Base-by-base conservation (phyloP, 2,329 filamentous ascomycete genomes). In the Daldinia sp. region DNA sequence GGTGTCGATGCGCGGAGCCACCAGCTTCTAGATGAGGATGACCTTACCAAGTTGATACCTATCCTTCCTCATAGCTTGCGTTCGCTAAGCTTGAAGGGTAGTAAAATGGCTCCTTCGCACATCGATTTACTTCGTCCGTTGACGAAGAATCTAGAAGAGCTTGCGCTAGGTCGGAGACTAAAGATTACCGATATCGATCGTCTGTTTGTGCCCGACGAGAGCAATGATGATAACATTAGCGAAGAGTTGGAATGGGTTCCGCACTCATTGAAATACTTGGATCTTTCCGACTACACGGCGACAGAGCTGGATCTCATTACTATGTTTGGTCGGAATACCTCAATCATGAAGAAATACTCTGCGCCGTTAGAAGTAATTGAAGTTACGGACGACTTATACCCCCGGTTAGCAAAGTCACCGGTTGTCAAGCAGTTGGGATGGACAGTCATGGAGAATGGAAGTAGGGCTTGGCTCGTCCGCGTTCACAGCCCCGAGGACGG, bases 311-410 rank as follows among this genome's bases (percentile, higher is more conserved):
- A 85, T 63, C 81, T 89, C 50, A 81, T 83, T 54, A 83, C 83
- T 1, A 73, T 84, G 8, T 82, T 86, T 65, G 77, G 78, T 64
- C 83, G 78, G 45, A 75, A 79, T 19, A 85, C 82, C 68, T 77
- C 81, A 1, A 78, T 94, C 13, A 83, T 92, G 35, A 82, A 84
- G 50, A 74, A 79, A 4, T 81, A 82, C 51, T 88, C 89, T 13
- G 82, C 84, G 50, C 91, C 92, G 2, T 83, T 95, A 11, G 87
- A 91, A 68, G 92, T 94, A 27, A 82, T 95, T 51, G 92, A 95
- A 75, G 81, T 94, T 25, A 84, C 86, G 49, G 87, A 91, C 66
- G 87, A 90, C 66, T 84, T 90, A 19, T 89, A 88, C 70, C 82
- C 84, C 64, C 83, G 87, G 11, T 81, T 92, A 35, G 84, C 85